Conservation (phyloP, 495 filamentous ascomycete genomes). For the Bathelium albidoporum region DNA sequence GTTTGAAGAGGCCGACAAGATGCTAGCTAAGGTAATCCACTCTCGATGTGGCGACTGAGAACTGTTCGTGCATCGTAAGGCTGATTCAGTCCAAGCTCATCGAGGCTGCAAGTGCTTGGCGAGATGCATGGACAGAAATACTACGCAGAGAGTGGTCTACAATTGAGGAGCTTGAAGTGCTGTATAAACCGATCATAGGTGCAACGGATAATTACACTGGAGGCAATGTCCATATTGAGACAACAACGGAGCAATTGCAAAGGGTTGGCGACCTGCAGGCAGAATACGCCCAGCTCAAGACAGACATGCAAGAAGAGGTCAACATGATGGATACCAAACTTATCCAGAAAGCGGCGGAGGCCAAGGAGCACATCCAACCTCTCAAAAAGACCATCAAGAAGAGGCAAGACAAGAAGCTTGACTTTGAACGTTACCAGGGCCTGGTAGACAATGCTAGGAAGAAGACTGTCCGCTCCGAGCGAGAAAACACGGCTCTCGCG, state of each 20-base stretch:
- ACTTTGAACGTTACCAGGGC: constrained; percentile 74
- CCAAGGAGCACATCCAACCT: constrained; percentile 59
- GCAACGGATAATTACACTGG: constrained; percentile 42
- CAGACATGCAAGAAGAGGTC: constrained; percentile 66
- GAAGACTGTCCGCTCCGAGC: constrained; percentile 60
- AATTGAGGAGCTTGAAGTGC: constrained; percentile 57
- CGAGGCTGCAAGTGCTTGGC: constrained; percentile 70
- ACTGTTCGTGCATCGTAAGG: not conserved
- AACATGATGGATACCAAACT: constrained; percentile 60
- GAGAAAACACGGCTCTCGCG: constrained; percentile 64
- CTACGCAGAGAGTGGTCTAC: constrained; percentile 60
- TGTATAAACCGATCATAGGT: constrained; percentile 77
- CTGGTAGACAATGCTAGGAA: constrained; percentile 59
- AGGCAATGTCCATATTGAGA: constrained; percentile 43
- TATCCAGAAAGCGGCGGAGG: constrained; percentile 60
- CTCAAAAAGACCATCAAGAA: constrained; percentile 90
- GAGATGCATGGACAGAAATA: constrained; percentile 73
- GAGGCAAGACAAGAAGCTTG: constrained; percentile 77
- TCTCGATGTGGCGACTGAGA: not conserved
- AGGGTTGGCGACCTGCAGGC: constrained; percentile 57
- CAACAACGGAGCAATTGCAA: constrained; percentile 52
- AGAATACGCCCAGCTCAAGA: constrained; percentile 63
- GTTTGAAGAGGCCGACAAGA: constrained; percentile 73
- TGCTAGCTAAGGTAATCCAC: constrained; percentile 55
- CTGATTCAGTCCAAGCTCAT: constrained; percentile 51